Conservation (phyloP, 2,329 filamentous ascomycete species). For the Ophiostoma himal-ulmi region DNA sequence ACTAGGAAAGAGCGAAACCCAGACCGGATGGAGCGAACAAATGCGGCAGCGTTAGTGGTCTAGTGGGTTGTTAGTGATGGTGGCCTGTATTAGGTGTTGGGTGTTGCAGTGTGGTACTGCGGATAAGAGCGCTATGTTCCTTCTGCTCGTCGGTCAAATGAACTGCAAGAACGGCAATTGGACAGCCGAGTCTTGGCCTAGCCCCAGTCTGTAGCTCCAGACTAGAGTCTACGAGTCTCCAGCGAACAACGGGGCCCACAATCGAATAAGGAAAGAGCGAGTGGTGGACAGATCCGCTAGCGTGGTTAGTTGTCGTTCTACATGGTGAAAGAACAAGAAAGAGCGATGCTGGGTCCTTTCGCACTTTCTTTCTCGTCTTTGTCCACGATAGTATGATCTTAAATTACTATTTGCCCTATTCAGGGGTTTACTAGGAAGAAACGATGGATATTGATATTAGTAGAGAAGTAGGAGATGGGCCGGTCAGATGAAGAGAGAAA, state of each 20-base stretch:
- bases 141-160: slow-evolving; percentile 22
- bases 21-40: slow-evolving; percentile 17
- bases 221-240: background rate
- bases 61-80: background rate
- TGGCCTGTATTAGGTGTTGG: slow-evolving; percentile 4
- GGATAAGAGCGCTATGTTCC: slow-evolving; percentile 13
- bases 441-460: background rate
- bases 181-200: slow-evolving; percentile 15
- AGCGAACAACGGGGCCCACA: slow-evolving; percentile 11
- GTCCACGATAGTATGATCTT: background rate
- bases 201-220: background rate
- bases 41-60: slow-evolving; percentile 2
- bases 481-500: background rate
- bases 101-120: slow-evolving; percentile 5
- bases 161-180: slow-evolving; percentile 25
- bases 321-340: background rate
- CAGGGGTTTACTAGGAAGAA: background rate
- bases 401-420: background rate
- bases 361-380: background rate
- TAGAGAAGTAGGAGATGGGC: background rate
- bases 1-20: slow-evolving; percentile 7
- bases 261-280: slow-evolving; percentile 14
- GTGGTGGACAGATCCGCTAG: slow-evolving; percentile 9
- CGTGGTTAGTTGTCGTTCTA: background rate
- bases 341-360: background rate